Conservation (phyloP, 164 flowering plant species). For the Umbellularia californica region DNA sequence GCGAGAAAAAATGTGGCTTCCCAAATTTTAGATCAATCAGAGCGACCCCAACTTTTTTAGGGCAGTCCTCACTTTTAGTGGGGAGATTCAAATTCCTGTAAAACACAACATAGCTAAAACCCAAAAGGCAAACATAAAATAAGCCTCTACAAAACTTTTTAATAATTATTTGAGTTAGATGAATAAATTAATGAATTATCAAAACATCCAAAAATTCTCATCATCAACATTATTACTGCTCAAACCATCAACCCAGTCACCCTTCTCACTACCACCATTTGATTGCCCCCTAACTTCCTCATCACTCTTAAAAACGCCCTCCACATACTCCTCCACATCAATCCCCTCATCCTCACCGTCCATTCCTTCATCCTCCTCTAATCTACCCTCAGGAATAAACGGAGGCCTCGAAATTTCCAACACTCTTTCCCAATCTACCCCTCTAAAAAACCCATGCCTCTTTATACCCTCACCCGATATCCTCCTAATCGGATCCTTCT, state of each 20-base stretch:
- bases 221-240: slow-evolving; percentile 2
- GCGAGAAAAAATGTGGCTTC: fast-evolving
- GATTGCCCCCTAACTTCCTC: not conserved
- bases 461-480: slow-evolving; percentile 51
- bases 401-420: slow-evolving; percentile 59
- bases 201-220: slow-evolving; percentile 16
- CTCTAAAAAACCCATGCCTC: slow-evolving; percentile 59
- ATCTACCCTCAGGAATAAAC: slow-evolving; percentile 37
- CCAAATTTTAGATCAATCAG: no score
- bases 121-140: no score
- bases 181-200: not conserved
- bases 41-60: no score
- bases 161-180: not conserved
- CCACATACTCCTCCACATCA: slow-evolving; percentile 58
- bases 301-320: slow-evolving; percentile 26
- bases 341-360: slow-evolving; percentile 27
- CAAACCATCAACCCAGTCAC: slow-evolving; percentile 17
- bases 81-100: no score
- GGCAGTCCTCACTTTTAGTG: no score
- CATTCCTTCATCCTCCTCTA: slow-evolving; percentile 17
- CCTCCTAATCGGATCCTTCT: slow-evolving; percentile 59
- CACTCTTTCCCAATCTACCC: slow-evolving; percentile 54
- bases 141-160: no score
- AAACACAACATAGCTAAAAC: no score
- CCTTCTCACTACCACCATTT: not conserved